Evolutionary conservation across 2,329 filamentous ascomycete species (phyloP).

Genomic region (Calonectria fujianensis): DNA sequence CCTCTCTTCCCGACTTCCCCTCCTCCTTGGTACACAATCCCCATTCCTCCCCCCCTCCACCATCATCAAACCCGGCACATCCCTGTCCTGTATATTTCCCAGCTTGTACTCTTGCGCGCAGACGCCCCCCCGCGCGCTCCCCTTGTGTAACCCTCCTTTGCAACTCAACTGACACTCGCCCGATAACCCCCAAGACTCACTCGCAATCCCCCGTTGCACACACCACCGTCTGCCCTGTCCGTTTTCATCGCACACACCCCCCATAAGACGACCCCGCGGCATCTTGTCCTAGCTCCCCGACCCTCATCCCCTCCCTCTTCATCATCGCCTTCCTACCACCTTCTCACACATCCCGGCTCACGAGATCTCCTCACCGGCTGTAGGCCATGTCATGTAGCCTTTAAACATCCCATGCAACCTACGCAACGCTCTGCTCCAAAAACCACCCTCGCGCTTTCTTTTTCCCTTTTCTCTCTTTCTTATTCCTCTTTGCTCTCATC

Average conservation of each 20-base stretch:
- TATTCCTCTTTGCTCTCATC: conserved; percentile 28
- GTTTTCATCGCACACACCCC: conserved; percentile 7
- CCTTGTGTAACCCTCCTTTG: conserved; percentile 30
- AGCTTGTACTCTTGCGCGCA: conserved; percentile 15
- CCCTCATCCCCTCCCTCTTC: conserved; percentile 19
- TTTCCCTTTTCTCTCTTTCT: conserved; percentile 29
- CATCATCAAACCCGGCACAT: conserved; percentile 24
- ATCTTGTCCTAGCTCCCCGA: conserved; percentile 29
- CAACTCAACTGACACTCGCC: conserved; percentile 19
- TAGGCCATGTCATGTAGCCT: conserved; percentile 35
- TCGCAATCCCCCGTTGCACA: conserved; percentile 6
- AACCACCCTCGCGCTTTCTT: conserved; percentile 21
- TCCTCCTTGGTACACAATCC: background rate
- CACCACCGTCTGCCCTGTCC: background rate
- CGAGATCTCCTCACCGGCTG: conserved; percentile 28
- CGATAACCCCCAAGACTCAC: conserved; percentile 22
- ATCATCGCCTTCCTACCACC: conserved; percentile 14
- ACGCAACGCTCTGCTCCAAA: conserved; percentile 9
- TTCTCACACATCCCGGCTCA: conserved; percentile 21
- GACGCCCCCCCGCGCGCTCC: conserved; percentile 1
- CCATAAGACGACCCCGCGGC: conserved; percentile 27
- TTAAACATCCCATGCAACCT: conserved; percentile 23
- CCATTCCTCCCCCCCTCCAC: background rate
- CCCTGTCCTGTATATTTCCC: conserved; percentile 26
- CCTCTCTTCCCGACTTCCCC: background rate